Evolutionary conservation across 1,139 yeast species (phyloP).

Genomic region (Saccharomyces hybrid): DNA sequence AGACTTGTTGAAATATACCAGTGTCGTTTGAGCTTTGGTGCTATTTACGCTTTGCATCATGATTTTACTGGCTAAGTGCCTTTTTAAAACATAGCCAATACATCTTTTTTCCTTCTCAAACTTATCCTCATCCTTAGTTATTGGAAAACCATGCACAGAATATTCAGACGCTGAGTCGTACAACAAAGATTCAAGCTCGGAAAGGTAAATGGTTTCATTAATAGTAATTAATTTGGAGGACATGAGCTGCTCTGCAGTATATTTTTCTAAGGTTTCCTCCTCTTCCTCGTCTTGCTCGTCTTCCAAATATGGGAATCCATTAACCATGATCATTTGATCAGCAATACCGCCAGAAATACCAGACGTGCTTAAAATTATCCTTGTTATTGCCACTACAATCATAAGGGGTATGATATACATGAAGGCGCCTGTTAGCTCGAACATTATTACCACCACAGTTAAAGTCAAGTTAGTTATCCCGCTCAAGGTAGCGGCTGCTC

Average conservation of each 20-base stretch:
- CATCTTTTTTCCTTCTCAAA: constrained; percentile 19
- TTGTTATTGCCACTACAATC: constrained; percentile 93
- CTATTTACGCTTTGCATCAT: constrained; percentile 11
- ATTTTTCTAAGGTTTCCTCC: constrained; percentile 41
- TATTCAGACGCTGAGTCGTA: constrained; percentile 29
- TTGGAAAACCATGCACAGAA: constrained; percentile 49
- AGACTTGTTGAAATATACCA: constrained; percentile 18
- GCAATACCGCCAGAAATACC: constrained; percentile 81
- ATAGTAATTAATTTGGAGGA: constrained; percentile 45
- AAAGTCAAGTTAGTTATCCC: constrained; percentile 91
- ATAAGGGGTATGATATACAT: constrained; percentile 87
- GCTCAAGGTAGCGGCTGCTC: constrained; percentile 92
- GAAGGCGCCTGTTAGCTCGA: constrained; percentile 91
- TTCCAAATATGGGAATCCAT: constrained; percentile 83
- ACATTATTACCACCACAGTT: constrained; percentile 90
- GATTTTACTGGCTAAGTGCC: constrained; percentile 16
- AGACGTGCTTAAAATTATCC: constrained; percentile 63
- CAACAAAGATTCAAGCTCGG: constrained; percentile 33
- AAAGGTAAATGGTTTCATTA: constrained; percentile 32
- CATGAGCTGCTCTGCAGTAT: constrained; percentile 62
- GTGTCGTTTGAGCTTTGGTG: constrained; percentile 10
- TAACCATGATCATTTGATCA: constrained; percentile 85
- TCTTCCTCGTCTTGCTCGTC: constrained; percentile 44
- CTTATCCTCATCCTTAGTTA: constrained; percentile 33
- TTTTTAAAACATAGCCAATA: constrained; percentile 26